Conservation (phyloP, 2,329 filamentous ascomycete species). For the Scopulariopsis brevicaulis region DNA sequence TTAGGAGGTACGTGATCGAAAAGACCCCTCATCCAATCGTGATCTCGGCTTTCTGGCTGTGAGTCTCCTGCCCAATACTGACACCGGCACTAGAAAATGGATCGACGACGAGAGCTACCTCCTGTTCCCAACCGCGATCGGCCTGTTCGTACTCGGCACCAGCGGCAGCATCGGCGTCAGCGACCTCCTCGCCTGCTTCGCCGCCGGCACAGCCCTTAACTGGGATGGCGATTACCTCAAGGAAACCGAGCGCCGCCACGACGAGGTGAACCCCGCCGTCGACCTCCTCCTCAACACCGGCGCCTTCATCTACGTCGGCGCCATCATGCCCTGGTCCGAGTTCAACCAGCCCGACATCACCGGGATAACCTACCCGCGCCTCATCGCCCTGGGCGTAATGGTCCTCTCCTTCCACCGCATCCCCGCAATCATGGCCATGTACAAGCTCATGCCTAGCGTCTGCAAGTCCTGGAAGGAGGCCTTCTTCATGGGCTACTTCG, state of each 20-base stretch:
- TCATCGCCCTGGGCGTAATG: conserved; percentile 39
- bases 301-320: conserved; percentile 48
- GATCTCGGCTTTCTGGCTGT: background rate
- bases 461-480: conserved; percentile 44
- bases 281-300: conserved; percentile 49
- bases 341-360: conserved; percentile 39
- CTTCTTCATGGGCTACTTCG: conserved; percentile 57
- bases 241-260: conserved; percentile 43
- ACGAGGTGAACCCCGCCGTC: conserved; percentile 47
- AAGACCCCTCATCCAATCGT: background rate
- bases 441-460: conserved; percentile 41
- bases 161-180: conserved; percentile 46
- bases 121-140: conserved; percentile 37
- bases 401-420: conserved; percentile 44
- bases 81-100: conserved; percentile 26
- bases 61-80: background rate
- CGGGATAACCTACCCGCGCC: conserved; percentile 36
- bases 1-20: conserved; percentile 11
- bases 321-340: conserved; percentile 40
- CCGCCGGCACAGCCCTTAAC: conserved; percentile 47
- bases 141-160: conserved; percentile 45
- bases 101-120: conserved; percentile 43
- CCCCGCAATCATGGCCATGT: conserved; percentile 39
- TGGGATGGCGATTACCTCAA: conserved; percentile 50
- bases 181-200: conserved; percentile 49